Base-by-base conservation (phyloP, 2,329 filamentous ascomycete species). In the Bipolaris bicolor region DNA sequence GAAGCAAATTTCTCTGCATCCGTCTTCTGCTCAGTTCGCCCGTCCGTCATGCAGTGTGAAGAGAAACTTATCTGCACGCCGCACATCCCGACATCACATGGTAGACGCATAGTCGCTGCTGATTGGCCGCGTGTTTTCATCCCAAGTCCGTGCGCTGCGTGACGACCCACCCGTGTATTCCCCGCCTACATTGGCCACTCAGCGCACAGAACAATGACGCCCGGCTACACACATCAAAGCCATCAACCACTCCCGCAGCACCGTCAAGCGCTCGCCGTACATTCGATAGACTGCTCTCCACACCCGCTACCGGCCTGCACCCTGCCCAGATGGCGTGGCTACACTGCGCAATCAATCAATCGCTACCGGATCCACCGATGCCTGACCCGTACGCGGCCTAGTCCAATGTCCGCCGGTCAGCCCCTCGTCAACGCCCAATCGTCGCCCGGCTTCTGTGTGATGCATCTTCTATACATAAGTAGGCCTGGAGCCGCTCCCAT, bases 251-350 rank as follows among this genome's bases (percentile, higher is more conserved):
- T 76, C 69, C 43, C 58, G 50, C 63, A 57, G 55, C 66, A 60
- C 66, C 63, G 40, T 69, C 66, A 74, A 75, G 72, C 73, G 72
- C 73, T 75, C 67, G 66, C 49, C 59, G 60, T 50, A 64, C 65
- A 59, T 69, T 74, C 72, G 62, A 76, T 75, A 75, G 70, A 74
- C 67, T 67, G 63, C 65, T 66, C 59, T 65, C 68, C 68, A 69
- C 72, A 62, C 49, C 57, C 49, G 60, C 54, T 58, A 61, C 67
- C 64, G 58, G 66, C 62, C 61, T 61, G 45, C 66, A 68, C 69
- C 71, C 71, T 71, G 71, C 67, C 53, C 60, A 61, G 36, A 64
- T 66, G 66, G 63, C 61, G 49, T 65, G 58, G 45, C 55, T 62
- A 52, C 50, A 61, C 66, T 68, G 69, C 68, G 67, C 65, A 73